Evolutionary conservation across 352 stramenopile species (phyloP).

Genomic region (Phytophthora syringae): DNA sequence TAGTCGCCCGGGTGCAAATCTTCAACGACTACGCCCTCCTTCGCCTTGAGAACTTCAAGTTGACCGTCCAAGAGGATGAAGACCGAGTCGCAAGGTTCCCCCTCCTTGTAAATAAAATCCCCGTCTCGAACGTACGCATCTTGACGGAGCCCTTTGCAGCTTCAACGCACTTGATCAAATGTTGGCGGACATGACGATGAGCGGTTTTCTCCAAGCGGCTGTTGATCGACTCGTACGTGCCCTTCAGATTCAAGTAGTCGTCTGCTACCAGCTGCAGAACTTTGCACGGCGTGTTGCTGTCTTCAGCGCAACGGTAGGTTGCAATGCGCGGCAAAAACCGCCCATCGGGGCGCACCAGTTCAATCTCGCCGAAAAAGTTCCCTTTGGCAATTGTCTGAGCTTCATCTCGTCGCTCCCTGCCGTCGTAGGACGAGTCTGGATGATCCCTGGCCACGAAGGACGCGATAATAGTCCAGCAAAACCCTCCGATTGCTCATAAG

Average conservation of each 20-base stretch:
- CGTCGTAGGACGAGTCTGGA: constrained; percentile 20
- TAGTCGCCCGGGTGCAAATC: constrained; percentile 76
- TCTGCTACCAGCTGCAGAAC: constrained; percentile 82
- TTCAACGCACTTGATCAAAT: constrained; percentile 82
- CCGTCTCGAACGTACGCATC: constrained; percentile 57
- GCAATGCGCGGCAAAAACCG: constrained; percentile 73
- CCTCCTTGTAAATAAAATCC: constrained; percentile 84
- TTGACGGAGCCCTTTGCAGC: constrained; percentile 73
- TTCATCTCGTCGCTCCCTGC: constrained; percentile 56
- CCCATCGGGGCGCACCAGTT: constrained; percentile 76
- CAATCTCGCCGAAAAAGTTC: constrained; percentile 85
- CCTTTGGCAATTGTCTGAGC: constrained; percentile 66
- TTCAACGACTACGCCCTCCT: constrained; percentile 76
- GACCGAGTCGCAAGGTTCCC: constrained; percentile 77
- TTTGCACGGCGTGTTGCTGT: constrained; percentile 56
- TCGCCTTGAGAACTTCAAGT: constrained; percentile 74
- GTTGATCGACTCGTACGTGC: constrained; percentile 77
- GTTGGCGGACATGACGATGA: constrained; percentile 67
- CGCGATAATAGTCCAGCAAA: constrained; percentile 39
- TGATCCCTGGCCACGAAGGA: constrained; percentile 33
- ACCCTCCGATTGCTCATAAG: constrained; percentile 35
- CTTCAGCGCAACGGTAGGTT: constrained; percentile 67
- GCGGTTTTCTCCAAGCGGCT: constrained; percentile 67
- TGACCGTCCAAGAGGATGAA: constrained; percentile 81
- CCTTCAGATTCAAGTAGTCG: constrained; percentile 81